These are phyloP conservation scores for Mucor ambiguus DNA, from an alignment of 371 early-diverging fungal species.

Conservation along the genomic window DNA sequence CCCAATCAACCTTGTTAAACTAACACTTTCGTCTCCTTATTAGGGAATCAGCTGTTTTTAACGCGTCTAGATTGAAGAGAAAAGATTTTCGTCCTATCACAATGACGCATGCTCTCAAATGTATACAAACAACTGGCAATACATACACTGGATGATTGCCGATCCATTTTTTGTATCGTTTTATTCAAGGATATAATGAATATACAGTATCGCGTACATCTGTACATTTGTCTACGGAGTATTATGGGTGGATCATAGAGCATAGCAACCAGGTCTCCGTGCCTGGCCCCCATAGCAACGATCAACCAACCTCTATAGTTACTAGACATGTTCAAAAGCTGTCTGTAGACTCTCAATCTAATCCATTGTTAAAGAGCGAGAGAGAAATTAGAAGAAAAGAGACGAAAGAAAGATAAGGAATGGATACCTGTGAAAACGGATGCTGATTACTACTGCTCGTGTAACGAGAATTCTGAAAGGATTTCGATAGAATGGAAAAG, in stretches of 20 bases:
- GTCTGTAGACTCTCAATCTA: neutral
- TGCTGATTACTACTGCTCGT: neutral
- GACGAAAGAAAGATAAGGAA: neutral
- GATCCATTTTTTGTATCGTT: neutral
- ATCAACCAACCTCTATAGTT: neutral
- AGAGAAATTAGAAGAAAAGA: neutral
- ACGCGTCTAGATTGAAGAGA: slow-evolving; percentile 8
- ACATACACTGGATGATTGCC: neutral
- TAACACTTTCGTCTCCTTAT: neutral
- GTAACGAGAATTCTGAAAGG: neutral
- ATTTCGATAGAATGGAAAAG: neutral
- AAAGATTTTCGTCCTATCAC: neutral
- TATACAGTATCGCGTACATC: neutral
- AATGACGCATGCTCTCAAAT: neutral
- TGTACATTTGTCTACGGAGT: neutral
- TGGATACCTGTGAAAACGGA: neutral
- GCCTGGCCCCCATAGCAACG: neutral
- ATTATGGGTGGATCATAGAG: neutral
- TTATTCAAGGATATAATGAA: neutral
- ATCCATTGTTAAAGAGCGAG: neutral
- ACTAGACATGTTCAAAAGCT: neutral
- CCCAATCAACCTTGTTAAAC: neutral
- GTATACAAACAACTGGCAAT: neutral
- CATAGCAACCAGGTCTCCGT: neutral
- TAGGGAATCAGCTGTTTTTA: slow-evolving; percentile 6